Evolutionary conservation across 768 basidiomycete genomes (phyloP).

Genomic region (Russula lepida): DNA sequence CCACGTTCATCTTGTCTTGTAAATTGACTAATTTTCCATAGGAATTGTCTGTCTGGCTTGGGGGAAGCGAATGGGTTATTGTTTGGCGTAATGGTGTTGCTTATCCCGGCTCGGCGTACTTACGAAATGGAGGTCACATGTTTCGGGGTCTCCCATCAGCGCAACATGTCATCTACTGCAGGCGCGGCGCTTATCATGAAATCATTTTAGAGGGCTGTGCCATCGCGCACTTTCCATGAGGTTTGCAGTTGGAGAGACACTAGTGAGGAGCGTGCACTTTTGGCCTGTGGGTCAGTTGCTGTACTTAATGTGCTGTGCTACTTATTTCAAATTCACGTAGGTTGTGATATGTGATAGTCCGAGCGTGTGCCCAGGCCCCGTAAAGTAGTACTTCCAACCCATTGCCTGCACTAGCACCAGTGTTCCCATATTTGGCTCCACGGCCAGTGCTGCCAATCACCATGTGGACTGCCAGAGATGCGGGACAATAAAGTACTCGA

Average conservation of each 20-base stretch:
- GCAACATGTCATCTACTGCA: constrained; percentile 2
- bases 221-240: constrained; percentile 18
- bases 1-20: neutral
- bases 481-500: no score
- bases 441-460: no score
- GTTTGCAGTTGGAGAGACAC: neutral
- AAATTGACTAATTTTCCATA: neutral
- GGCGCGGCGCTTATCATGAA: neutral
- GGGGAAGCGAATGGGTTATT: neutral
- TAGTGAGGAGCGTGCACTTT: neutral
- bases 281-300: neutral
- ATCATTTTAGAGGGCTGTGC: constrained; percentile 13
- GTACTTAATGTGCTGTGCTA: neutral
- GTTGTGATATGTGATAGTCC: neutral
- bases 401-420: neutral
- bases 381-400: neutral
- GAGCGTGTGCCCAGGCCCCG: no score
- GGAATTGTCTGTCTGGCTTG: neutral
- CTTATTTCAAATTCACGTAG: no score
- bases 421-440: neutral
- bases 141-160: neutral
- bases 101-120: neutral
- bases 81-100: neutral
- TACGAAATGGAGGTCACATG: constrained; percentile 8
- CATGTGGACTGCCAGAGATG: neutral